phyloP scores from a whole-genome alignment of 441 rosid species.

The Brassica hybrid region DNA sequence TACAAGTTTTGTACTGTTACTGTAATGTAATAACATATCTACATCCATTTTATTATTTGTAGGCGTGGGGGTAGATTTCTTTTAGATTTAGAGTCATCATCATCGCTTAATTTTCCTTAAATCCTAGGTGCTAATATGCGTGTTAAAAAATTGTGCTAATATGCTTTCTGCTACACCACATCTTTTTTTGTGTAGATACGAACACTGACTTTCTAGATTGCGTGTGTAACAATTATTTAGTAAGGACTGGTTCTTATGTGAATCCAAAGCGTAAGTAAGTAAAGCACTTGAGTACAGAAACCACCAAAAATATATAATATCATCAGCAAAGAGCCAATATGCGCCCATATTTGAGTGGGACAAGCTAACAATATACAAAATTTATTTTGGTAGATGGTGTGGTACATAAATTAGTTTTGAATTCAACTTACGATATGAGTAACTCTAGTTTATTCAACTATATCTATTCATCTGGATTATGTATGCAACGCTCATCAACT shows the following conservation, averaged over 20 bases:
- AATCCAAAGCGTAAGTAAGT: not conserved
- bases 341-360: slow-evolving; percentile 10
- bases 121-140: not conserved
- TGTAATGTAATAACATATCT: too few relatives aligned
- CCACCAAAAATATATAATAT: not conserved
- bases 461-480: not conserved
- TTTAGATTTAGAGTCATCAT: too few relatives aligned
- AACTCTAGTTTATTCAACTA: not conserved
- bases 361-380: not conserved
- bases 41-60: too few relatives aligned
- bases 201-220: not conserved
- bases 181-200: not conserved
- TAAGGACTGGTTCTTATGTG: not conserved
- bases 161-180: not conserved
- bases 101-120: not conserved
- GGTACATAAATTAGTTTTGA: slow-evolving; percentile 7
- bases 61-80: too few relatives aligned
- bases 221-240: not conserved
- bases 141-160: not conserved
- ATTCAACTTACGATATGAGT: slow-evolving; percentile 12
- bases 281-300: slow-evolving; percentile 8
- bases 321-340: slow-evolving; percentile 1
- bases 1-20: too few relatives aligned
- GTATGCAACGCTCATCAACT: not conserved
- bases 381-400: slow-evolving; percentile 17